These are phyloP conservation scores for Abortiporus biennis DNA, from an alignment of 1,284 basidiomycete species.

Conservation along the genomic window DNA sequence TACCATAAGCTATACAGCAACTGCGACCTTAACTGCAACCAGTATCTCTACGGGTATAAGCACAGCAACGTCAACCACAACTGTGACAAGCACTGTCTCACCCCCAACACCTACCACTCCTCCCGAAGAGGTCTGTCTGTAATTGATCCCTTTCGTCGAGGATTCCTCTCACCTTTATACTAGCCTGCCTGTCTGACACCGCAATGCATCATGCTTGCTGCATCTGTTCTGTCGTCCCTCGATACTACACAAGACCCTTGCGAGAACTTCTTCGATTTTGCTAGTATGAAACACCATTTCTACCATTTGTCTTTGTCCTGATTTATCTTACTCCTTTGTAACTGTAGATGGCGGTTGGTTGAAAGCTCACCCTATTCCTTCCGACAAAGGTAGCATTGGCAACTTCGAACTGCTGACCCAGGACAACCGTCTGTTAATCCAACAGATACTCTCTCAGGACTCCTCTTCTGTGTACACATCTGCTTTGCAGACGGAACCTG, in stretches of 20 bases:
- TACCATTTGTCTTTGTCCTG: constrained; percentile 5
- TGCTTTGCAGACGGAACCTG: constrained; percentile 10
- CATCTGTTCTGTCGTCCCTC: constrained; percentile 75
- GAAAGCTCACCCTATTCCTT: constrained; percentile 73
- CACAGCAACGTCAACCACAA: constrained; percentile 19
- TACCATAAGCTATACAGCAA: constrained; percentile 28
- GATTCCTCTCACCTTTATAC: constrained; percentile 6
- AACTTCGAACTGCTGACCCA: constrained; percentile 56
- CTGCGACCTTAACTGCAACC: constrained; percentile 24
- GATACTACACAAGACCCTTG: constrained; percentile 88
- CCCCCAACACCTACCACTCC: constrained; percentile 26
- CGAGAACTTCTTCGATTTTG: constrained; percentile 92
- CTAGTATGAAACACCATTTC: constrained; percentile 42
- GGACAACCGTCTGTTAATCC: constrained; percentile 61
- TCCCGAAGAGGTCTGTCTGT: constrained; percentile 40
- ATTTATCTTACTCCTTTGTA: constrained; percentile 8
- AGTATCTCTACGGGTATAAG: constrained; percentile 6
- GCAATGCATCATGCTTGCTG: constrained; percentile 81
- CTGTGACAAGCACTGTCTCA: constrained; percentile 19
- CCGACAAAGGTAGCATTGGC: constrained; percentile 71
- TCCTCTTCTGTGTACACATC: constrained; percentile 16
- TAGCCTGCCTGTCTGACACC: constrained; percentile 70
- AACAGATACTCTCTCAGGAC: constrained; percentile 36
- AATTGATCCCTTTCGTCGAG: background rate
- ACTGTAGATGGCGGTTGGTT: constrained; percentile 77